Evolutionary conservation across 2,329 filamentous ascomycete genomes (phyloP).

Genomic region (Fusarium newnesense): DNA sequence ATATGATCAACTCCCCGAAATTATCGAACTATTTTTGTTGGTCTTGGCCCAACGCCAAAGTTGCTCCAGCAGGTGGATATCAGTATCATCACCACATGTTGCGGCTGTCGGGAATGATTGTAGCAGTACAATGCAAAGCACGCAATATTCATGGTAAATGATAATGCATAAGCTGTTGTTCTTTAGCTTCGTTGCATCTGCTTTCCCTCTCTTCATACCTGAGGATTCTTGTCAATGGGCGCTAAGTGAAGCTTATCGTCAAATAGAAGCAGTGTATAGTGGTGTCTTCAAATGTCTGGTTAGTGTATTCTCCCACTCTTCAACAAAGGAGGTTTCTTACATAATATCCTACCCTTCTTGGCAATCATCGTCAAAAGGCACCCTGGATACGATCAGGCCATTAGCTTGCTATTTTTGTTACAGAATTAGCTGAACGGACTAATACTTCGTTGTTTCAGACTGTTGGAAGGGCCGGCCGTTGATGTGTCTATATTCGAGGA

Average conservation of each 20-base stretch:
- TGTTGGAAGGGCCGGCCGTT: constrained; percentile 43
- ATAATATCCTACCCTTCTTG: constrained; percentile 25
- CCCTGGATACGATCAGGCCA: constrained; percentile 7
- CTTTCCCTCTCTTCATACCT: not conserved
- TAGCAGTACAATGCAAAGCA: not conserved
- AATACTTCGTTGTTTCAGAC: constrained; percentile 43
- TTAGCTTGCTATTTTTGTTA: not conserved
- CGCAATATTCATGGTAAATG: not conserved
- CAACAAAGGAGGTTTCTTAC: not conserved
- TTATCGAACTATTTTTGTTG: not conserved
- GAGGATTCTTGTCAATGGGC: constrained; percentile 16
- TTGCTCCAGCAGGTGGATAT: not conserved
- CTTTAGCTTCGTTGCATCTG: not conserved
- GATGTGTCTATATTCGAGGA: constrained; percentile 44
- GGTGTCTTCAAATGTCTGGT: constrained; percentile 10
- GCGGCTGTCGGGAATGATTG: not conserved
- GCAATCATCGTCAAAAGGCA: constrained; percentile 30
- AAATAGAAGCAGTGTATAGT: constrained; percentile 40
- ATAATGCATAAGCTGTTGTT: not conserved
- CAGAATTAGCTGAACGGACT: constrained; percentile 8
- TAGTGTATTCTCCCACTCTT: not conserved
- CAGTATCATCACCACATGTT: not conserved
- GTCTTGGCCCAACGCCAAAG: not conserved
- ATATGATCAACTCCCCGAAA: constrained; percentile 34
- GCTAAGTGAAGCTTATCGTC: constrained; percentile 51